phyloP scores from a whole-genome alignment of 371 early-diverging fungal genomes.

The Mucor racemosus region DNA sequence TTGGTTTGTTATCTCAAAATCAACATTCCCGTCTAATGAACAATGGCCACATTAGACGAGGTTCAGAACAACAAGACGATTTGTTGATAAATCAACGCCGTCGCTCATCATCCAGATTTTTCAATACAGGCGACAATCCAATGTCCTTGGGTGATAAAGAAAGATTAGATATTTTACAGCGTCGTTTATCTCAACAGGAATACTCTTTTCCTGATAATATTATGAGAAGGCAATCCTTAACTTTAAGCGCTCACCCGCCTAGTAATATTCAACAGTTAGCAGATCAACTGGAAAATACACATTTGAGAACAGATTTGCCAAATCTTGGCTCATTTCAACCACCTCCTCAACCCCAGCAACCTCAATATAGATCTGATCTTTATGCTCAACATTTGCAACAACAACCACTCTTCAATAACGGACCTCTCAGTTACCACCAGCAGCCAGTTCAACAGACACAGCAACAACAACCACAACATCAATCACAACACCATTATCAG shows the following conservation, averaged over 20 bases:
- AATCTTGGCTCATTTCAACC: neutral
- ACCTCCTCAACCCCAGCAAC: slow-evolving; percentile 9
- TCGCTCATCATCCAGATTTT: slow-evolving; percentile 30
- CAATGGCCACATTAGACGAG: slow-evolving; percentile 32
- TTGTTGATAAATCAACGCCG: slow-evolving; percentile 29
- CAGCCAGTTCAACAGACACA: slow-evolving; percentile 3
- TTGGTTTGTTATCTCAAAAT: slow-evolving; percentile 43
- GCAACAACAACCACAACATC: slow-evolving; percentile 4
- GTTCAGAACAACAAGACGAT: slow-evolving; percentile 36
- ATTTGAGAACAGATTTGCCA: slow-evolving; percentile 21
- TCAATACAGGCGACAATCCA: slow-evolving; percentile 13
- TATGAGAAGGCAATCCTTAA: slow-evolving; percentile 34
- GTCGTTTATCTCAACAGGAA: slow-evolving; percentile 29
- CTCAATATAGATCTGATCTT: slow-evolving; percentile 14
- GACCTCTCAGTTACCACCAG: slow-evolving; percentile 2
- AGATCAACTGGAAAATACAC: slow-evolving; percentile 41
- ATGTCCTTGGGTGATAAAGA: slow-evolving; percentile 42
- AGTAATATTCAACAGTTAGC: slow-evolving; percentile 37
- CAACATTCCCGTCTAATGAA: slow-evolving; percentile 37
- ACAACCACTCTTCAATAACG: slow-evolving; percentile 12
- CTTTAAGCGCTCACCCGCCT: slow-evolving; percentile 24
- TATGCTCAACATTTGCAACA: slow-evolving; percentile 23
- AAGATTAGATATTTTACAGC: slow-evolving; percentile 31
- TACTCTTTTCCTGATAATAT: slow-evolving; percentile 32
- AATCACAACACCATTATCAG: neutral